phyloP scores from a whole-genome alignment of 306 rosid species.

The Gastrolobium villosum region DNA sequence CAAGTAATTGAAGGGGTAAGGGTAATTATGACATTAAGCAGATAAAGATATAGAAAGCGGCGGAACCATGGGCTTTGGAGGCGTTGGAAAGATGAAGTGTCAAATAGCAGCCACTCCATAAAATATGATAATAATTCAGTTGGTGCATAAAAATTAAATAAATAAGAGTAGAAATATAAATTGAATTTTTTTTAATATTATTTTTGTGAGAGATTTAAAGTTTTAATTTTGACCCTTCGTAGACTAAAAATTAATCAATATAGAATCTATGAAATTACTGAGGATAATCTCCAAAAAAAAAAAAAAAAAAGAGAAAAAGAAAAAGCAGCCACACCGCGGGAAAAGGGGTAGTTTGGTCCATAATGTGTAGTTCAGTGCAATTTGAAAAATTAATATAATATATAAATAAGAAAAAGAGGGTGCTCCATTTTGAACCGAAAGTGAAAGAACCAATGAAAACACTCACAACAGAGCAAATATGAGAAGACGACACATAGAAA shows the following conservation, averaged over 20 bases:
- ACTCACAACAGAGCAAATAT: slow-evolving; percentile 48
- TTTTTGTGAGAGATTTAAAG: no score
- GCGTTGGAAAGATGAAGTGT: slow-evolving; percentile 29
- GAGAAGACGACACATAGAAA: slow-evolving; percentile 30
- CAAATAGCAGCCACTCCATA: slow-evolving; percentile 52
- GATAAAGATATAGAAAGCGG: slow-evolving; percentile 44
- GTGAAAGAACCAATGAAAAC: slow-evolving; percentile 84
- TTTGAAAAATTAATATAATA: slow-evolving; percentile 2
- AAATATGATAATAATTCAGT: no score
- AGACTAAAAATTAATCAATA: no score
- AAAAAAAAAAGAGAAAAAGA: no score
- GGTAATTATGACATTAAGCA: slow-evolving; percentile 40
- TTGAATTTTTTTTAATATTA: no score
- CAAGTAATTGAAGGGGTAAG: not conserved
- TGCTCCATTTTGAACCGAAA: slow-evolving; percentile 74
- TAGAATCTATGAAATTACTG: no score
- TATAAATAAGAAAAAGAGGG: not conserved
- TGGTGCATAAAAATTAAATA: no score
- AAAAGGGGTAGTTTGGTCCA: slow-evolving; percentile 56
- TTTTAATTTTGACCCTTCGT: no score
- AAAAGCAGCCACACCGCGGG: slow-evolving; percentile 58
- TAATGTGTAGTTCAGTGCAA: not conserved
- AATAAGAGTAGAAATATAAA: no score
- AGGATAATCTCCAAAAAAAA: no score
- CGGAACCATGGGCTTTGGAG: slow-evolving; percentile 32